Percentiles rank a stretch among this genome's conserved stretches.
Conservation (phyloP, 345 rosid genomes). For the Sisymbrium altissimum region DNA sequence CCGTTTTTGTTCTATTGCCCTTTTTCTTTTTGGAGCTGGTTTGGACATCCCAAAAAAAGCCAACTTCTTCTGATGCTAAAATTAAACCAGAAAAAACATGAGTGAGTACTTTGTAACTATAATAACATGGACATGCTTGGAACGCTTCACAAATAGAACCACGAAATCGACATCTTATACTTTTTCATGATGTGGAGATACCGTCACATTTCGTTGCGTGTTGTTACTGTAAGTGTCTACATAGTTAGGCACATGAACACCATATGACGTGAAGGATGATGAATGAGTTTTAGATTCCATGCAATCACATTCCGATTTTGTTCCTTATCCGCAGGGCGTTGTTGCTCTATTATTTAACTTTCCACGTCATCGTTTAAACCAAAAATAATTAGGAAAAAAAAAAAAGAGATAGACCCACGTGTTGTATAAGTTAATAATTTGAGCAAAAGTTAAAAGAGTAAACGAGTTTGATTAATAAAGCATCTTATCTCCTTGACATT, state of each 20-base stretch:
- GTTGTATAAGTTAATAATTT: background rate
- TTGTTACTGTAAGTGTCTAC: background rate
- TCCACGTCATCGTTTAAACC: background rate
- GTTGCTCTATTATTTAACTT: background rate
- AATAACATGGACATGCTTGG: background rate
- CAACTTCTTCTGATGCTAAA: no score
- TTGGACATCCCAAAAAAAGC: no score
- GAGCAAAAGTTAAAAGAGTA: background rate
- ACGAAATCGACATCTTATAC: background rate
- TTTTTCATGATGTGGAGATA: no score
- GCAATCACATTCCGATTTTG: background rate
- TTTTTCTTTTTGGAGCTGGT: no score
- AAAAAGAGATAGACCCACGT: background rate
- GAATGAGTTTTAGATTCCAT: background rate
- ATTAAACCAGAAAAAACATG: no score
- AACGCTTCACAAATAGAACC: background rate
- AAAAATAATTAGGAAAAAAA: background rate
- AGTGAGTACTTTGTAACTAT: no score
- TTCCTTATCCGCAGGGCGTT: background rate
- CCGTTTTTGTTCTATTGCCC: background rate
- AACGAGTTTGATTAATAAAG: slow-evolving; percentile 6
- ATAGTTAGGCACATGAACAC: background rate
- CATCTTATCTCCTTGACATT: slow-evolving; percentile 21
- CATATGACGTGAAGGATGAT: background rate
- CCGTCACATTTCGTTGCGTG: no score